Base-by-base conservation (phyloP, 805 yeast genomes). In the Jamesozyma gamospora region DNA sequence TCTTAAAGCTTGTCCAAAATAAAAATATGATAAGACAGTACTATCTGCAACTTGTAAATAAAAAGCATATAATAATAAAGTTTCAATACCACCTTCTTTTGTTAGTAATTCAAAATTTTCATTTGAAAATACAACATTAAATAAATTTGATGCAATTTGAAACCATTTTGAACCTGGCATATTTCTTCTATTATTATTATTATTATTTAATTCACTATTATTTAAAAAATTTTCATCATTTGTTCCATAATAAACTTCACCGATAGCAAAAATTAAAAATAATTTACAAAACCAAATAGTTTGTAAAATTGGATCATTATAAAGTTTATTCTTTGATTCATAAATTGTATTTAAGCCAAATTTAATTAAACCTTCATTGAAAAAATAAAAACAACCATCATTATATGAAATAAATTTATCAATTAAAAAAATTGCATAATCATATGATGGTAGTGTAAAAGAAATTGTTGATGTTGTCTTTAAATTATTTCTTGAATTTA, bases 31-130 rank as follows among this genome's bases (percentile, higher is more conserved):
- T 0, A 88, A 82, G 7, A 82, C 79, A 1, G 88, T 82, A 52
- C 87, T 80, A 54, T 82, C 94, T 0, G 90, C 90, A 21, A 82
- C 90, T 56, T 82, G 94, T 25, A 82, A 62, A 54, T 79, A 82
- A 51, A 82, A 82, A 0, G 90, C 90, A 60, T 82, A 82, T 14
- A 82, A 61, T 19, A 82, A 58, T 64, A 81, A 65, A 2, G 80
- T 86, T 55, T 82, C 94, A 17, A 82, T 72, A 43, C 88, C 87
- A 29, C 90, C 88, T 53, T 80, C 87, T 50, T 79, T 74, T 1
- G 86, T 80, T 39, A 79, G 74, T 49, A 79, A 80, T 53, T 81
- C 88, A 36, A 82, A 73, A 6, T 86, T 82, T n/a, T 87, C 87
- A 29, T 82, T 75, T 0, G 87, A 79, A 62, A 81, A 82, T 16